Percentiles rank a stretch among this genome's conserved stretches.
Evolutionary conservation across 352 stramenopile species (phyloP).

Genomic region (Globisporangium solare): DNA sequence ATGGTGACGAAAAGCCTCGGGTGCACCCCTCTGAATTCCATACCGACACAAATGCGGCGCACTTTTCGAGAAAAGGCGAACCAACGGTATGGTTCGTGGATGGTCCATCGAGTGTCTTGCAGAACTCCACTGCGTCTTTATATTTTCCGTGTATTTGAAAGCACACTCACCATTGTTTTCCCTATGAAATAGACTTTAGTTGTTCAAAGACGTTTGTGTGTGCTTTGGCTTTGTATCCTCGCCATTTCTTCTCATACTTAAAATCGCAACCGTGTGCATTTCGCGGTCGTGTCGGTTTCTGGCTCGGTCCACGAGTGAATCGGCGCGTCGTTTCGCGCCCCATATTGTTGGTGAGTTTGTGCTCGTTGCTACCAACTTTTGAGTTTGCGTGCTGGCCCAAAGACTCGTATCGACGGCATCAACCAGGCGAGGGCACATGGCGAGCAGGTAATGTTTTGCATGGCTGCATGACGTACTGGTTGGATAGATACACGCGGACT

Average conservation of each 20-base stretch:
- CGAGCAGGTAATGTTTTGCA: slow-evolving; percentile 23
- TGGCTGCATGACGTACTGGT: too few relatives aligned
- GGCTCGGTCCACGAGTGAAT: background rate
- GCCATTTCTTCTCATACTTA: too few relatives aligned
- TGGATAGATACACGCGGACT: background rate
- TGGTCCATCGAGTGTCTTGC: background rate
- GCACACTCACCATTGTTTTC: too few relatives aligned
- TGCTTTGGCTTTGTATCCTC: too few relatives aligned
- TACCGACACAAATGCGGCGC: background rate
- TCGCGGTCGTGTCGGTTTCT: too few relatives aligned
- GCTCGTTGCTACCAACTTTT: background rate
- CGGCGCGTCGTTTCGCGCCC: slow-evolving; percentile 5
- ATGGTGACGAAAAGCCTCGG: too few relatives aligned
- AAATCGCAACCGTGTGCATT: too few relatives aligned
- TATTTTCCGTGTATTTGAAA: too few relatives aligned
- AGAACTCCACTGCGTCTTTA: too few relatives aligned
- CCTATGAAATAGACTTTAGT: too few relatives aligned
- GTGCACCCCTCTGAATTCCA: too few relatives aligned
- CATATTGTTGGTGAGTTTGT: background rate
- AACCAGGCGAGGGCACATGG: slow-evolving; percentile 15
- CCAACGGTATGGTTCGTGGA: background rate
- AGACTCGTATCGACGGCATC: background rate
- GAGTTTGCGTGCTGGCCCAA: background rate
- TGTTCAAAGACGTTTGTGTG: too few relatives aligned
- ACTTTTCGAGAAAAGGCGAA: background rate